These are phyloP conservation scores for Eutrema heterophyllum DNA, from an alignment of 345 rosid genomes.

Conservation along the genomic window DNA sequence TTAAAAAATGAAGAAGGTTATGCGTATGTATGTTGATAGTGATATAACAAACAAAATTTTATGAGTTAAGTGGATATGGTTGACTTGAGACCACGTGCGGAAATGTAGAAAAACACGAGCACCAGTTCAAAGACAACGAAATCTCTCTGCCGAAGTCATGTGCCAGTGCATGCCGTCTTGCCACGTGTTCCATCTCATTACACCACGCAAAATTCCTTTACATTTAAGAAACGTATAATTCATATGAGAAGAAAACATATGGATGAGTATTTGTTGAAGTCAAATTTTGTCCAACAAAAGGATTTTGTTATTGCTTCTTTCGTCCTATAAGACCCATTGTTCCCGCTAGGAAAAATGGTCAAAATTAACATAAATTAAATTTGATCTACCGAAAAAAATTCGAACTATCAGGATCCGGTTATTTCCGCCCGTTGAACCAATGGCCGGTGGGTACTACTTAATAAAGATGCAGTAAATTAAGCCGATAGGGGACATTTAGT, in stretches of 20 bases:
- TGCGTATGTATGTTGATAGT: neutral
- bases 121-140: constrained; percentile 32
- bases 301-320: constrained; percentile 11
- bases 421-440: neutral
- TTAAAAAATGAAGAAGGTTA: neutral
- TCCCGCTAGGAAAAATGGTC: too few species aligned
- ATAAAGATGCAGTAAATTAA: neutral
- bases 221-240: neutral
- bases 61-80: constrained; percentile 17
- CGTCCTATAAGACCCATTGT: neutral
- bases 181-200: constrained; percentile 23
- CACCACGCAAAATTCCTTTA: constrained; percentile 7
- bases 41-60: neutral
- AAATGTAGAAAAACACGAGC: constrained; percentile 19
- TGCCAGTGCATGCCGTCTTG: constrained; percentile 25
- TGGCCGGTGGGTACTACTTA: too few species aligned
- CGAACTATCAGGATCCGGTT: too few species aligned
- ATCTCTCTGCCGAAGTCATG: constrained; percentile 27
- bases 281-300: neutral
- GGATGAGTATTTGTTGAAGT: constrained; percentile 5
- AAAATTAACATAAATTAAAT: too few species aligned
- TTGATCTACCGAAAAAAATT: too few species aligned
- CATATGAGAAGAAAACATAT: constrained; percentile 1
- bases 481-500: too few species aligned
- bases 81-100: constrained; percentile 33